Percentiles rank a stretch among this genome's conserved stretches.
These are phyloP conservation scores for Mycena galopus DNA, from an alignment of 768 basidiomycete genomes.

Conservation along the genomic window DNA sequence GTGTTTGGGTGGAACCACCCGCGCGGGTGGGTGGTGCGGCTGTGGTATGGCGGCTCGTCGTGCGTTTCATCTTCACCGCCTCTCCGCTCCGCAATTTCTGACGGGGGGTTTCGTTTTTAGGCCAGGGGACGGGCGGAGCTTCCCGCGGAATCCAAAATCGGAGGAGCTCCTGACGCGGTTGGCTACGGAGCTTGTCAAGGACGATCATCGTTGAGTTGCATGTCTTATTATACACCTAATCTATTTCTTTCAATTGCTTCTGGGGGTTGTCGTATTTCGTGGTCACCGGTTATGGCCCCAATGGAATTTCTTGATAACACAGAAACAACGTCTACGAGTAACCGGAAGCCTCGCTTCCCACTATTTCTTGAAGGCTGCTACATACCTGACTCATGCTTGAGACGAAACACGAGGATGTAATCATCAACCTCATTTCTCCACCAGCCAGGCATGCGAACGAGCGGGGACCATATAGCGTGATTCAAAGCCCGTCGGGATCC, in stretches of 20 bases:
- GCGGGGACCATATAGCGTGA: no score
- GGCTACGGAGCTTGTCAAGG: constrained; percentile 70
- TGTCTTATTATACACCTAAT: not conserved
- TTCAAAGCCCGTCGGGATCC: no score
- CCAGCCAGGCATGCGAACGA: no score
- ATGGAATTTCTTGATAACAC: no score
- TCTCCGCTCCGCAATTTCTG: not conserved
- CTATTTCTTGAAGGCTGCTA: no score
- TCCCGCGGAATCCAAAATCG: constrained; percentile 76
- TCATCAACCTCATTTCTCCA: no score
- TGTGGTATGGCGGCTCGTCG: constrained; percentile 76
- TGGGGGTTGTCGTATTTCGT: not conserved
- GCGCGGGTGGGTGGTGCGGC: constrained; percentile 64
- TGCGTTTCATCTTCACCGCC: constrained; percentile 50
- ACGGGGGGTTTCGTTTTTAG: constrained; percentile 45
- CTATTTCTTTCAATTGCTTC: not conserved
- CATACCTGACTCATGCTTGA: no score
- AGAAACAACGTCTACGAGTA: no score
- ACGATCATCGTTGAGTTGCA: constrained; percentile 57
- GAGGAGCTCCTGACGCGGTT: constrained; percentile 77
- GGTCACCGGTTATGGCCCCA: no score
- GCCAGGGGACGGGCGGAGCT: constrained; percentile 75
- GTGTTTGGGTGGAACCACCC: constrained; percentile 71
- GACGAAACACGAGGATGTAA: no score
- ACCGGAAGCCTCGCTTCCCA: no score